Evolutionary conservation across 2,329 filamentous ascomycete genomes (phyloP).

Genomic region (Phoma sp.): DNA sequence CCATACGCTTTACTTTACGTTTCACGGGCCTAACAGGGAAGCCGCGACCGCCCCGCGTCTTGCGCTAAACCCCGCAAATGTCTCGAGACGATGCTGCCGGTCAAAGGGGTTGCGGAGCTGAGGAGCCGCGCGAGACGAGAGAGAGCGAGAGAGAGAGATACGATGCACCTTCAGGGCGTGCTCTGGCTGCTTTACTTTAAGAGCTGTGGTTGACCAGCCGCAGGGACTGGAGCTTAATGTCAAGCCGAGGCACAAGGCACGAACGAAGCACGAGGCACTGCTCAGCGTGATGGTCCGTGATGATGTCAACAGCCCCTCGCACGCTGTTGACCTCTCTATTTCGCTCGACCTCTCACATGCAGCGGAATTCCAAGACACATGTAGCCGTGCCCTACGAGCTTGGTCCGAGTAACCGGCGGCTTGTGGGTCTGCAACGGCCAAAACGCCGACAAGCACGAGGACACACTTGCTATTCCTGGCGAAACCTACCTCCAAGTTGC

Average conservation of each 20-base stretch:
- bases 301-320: constrained; percentile 28
- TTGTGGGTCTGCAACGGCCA: constrained; percentile 26
- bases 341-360: constrained; percentile 32
- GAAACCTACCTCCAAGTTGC: constrained; percentile 22
- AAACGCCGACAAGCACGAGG: constrained; percentile 21
- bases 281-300: constrained; percentile 13
- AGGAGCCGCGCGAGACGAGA: constrained; percentile 17
- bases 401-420: constrained; percentile 12
- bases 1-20: constrained; percentile 27
- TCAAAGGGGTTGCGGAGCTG: constrained; percentile 29
- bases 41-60: constrained; percentile 20
- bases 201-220: constrained; percentile 15
- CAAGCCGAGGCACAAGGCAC: constrained; percentile 34
- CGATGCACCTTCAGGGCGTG: constrained; percentile 9
- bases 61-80: constrained; percentile 38
- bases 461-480: constrained; percentile 27
- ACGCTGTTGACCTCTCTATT: neutral
- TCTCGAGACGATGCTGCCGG: constrained; percentile 16
- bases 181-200: constrained; percentile 25
- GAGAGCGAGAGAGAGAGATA: neutral
- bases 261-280: constrained; percentile 27
- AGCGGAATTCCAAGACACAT: constrained; percentile 7
- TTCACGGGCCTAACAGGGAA: constrained; percentile 30
- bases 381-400: constrained; percentile 9
- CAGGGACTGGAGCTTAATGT: constrained; percentile 16